Base-by-base conservation (phyloP, 2,329 filamentous ascomycete genomes). In the Penicillium sp. region DNA sequence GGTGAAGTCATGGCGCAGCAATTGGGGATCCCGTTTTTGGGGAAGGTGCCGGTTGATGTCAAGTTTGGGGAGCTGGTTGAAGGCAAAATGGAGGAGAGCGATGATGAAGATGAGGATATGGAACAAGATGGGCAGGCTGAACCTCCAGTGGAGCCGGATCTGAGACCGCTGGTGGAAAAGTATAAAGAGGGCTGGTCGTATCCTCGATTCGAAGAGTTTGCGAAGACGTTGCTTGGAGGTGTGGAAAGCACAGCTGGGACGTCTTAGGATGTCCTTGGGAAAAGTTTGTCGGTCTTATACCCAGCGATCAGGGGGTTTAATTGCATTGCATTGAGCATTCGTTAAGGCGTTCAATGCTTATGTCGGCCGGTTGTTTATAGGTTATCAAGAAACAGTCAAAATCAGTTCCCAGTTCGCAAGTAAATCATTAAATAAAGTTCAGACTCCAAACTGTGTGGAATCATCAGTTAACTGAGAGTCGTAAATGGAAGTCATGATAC, bases 61-160 rank as follows among this genome's bases (percentile, higher is more conserved):
- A 88, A 91, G 62, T 96, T 97, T 67, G 87, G 93, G 41, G 81
- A 86, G 58, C 72, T 98, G 63, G 82, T 98, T 37, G 92, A 97
- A 69, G 89, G 72, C 18, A 65, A 60, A 46, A 59, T 57, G 49
- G 59, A 59, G 32, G 45, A 46, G 4, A 61, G 44, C 1, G 62
- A 60, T 50, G 63, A 61, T 33, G 60, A 62, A 12, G 56, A 62
- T 15, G 59, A 61, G 31, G 61, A 60, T 13, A 60, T 61, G 39
- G 59, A 52, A 9, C 37, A 51, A 42, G 32, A 52, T 39, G 29
- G 56, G 32, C 20, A 43, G 15, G 15, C 42, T 20, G 49, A 54
- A 37, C 44, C 42, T 5, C 42, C 49, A 4, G 37, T 29, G 8
- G 57, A 60, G 38, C 60, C 54, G 32, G 66, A 66, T 53, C 55